Evolutionary conservation across 768 basidiomycete species (phyloP).

Genomic region (Fomitopsis serialis): DNA sequence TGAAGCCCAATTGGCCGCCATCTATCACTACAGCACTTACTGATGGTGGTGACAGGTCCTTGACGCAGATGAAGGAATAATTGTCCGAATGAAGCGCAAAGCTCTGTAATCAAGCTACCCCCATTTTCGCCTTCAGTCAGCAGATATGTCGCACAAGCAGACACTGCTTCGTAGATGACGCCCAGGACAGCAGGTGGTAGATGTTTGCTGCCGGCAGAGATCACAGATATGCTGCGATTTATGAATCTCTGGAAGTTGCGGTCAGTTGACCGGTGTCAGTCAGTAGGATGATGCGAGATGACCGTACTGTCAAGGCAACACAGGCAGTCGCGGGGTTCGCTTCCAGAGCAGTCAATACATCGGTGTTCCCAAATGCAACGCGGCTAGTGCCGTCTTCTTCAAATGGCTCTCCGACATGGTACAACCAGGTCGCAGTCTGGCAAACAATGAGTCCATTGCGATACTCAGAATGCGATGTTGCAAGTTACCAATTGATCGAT

Average conservation of each 20-base stretch:
- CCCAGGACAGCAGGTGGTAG: not conserved
- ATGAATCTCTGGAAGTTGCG: not conserved
- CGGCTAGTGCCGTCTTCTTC: not conserved
- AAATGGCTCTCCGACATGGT: slow-evolving; percentile 27
- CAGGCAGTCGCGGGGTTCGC: slow-evolving; percentile 5
- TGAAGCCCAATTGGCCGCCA: slow-evolving; percentile 9
- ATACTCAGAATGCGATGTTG: too few relatives aligned
- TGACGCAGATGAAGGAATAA: slow-evolving; percentile 12
- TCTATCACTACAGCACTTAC: slow-evolving; percentile 19
- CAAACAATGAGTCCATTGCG: not conserved
- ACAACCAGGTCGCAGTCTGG: slow-evolving; percentile 53
- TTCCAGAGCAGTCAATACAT: slow-evolving; percentile 6
- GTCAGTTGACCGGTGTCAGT: not conserved
- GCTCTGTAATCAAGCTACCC: not conserved
- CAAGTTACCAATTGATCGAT: slow-evolving; percentile 43
- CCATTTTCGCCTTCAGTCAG: not conserved
- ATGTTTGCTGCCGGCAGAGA: not conserved
- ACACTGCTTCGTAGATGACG: slow-evolving; percentile 4
- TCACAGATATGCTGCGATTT: not conserved
- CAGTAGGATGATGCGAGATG: not conserved
- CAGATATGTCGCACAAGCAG: slow-evolving; percentile 6
- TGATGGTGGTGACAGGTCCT: not conserved
- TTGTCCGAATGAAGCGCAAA: not conserved
- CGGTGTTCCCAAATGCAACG: not conserved
- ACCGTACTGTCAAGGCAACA: slow-evolving; percentile 11